These are phyloP conservation scores for Neofusicoccum laricinum DNA, from an alignment of 2,329 filamentous ascomycete species.

Conservation along the genomic window DNA sequence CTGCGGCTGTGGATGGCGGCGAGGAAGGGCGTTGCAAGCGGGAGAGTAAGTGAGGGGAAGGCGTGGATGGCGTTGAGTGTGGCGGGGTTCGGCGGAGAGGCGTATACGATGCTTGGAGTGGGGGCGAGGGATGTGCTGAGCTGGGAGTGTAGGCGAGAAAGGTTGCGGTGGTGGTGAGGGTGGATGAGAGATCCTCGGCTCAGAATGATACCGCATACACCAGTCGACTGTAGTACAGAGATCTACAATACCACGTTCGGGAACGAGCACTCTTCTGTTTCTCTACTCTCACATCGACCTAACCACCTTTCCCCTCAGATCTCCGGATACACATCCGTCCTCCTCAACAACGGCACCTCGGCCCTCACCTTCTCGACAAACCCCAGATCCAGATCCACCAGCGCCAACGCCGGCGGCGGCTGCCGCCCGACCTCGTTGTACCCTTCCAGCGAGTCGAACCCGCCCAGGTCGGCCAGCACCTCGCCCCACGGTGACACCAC, in stretches of 20 bases:
- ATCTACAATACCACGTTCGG: too few species aligned
- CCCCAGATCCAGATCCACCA: slow-evolving; percentile 58
- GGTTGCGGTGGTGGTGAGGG: too few species aligned
- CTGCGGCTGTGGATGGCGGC: slow-evolving; percentile 27
- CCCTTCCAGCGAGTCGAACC: slow-evolving; percentile 42
- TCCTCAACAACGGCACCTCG: slow-evolving; percentile 57
- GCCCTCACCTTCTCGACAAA: slow-evolving; percentile 51
- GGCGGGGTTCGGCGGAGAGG: slow-evolving; percentile 27
- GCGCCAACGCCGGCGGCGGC: slow-evolving; percentile 39
- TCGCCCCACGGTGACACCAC: slow-evolving; percentile 85
- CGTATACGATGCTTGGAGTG: slow-evolving; percentile 34
- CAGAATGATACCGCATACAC: too few species aligned
- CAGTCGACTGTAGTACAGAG: too few species aligned
- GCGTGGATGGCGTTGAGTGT: slow-evolving; percentile 34
- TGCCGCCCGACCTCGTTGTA: slow-evolving; percentile 29
- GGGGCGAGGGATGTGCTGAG: slow-evolving; percentile 30
- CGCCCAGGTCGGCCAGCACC: slow-evolving; percentile 64
- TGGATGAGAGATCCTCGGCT: too few species aligned
- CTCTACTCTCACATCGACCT: too few species aligned
- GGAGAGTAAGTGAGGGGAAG: slow-evolving; percentile 15
- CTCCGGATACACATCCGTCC: slow-evolving; percentile 45
- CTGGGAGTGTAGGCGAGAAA: slow-evolving; percentile 29
- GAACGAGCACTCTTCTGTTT: too few species aligned
- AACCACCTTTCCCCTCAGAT: background rate
- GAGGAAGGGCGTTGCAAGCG: slow-evolving; percentile 23